Conservation (phyloP, 106 monocot species). For the Platanthera guangdongensis region DNA sequence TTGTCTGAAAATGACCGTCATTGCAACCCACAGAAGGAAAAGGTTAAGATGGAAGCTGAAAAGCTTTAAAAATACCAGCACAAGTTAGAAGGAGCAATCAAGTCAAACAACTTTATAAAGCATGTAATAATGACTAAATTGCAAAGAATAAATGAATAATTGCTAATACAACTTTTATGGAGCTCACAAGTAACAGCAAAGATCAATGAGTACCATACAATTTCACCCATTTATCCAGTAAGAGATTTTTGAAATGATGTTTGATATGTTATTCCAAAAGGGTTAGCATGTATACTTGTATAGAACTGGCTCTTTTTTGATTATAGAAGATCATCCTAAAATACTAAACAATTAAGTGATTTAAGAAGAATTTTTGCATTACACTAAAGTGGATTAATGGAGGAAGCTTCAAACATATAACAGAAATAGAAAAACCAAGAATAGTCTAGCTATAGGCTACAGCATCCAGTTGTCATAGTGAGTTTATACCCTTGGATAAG, state of each 20-base stretch:
- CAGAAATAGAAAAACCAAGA: neutral
- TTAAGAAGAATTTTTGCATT: neutral
- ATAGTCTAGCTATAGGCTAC: neutral
- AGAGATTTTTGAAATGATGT: neutral
- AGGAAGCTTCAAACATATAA: neutral
- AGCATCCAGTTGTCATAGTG: neutral
- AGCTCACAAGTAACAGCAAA: neutral
- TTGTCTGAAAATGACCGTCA: neutral
- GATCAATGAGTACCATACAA: neutral
- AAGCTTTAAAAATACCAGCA: neutral
- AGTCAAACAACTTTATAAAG: neutral
- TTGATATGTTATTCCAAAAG: neutral
- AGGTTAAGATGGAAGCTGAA: neutral
- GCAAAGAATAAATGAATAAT: neutral
- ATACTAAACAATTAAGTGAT: neutral
- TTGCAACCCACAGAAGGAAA: constrained; percentile 1
- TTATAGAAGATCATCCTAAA: neutral
- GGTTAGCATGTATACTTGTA: neutral
- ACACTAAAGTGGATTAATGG: neutral
- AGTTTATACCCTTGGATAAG: neutral
- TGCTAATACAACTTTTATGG: neutral
- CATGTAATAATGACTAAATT: neutral
- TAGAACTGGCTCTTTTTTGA: neutral
- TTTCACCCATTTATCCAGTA: neutral
- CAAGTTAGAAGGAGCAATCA: neutral